Evolutionary conservation across 208 protist genomes (phyloP).

Genomic region (Sergeia podlipaevii): DNA sequence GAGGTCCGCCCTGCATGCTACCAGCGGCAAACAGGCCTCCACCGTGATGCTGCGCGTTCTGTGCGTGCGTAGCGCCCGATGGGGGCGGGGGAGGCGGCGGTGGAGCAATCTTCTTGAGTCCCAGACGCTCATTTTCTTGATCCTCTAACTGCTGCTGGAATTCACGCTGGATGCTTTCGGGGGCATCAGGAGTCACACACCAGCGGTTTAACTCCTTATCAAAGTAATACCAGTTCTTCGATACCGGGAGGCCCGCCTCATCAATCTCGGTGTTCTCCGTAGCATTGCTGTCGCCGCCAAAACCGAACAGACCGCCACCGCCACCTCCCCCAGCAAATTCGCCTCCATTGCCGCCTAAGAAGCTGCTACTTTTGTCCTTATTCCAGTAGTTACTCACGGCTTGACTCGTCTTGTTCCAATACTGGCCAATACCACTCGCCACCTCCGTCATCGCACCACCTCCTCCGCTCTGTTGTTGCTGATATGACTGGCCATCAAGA

Average conservation of each 20-base stretch:
- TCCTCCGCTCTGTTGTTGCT: conserved; percentile 4
- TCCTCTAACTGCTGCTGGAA: conserved; percentile 53
- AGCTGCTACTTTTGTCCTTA: background rate
- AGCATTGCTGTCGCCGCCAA: conserved; percentile 5
- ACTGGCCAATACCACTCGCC: background rate
- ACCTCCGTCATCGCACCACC: background rate
- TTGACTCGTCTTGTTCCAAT: conserved; percentile 7
- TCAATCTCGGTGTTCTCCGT: conserved; percentile 57
- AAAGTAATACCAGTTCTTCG: conserved; percentile 85
- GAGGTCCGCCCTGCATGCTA: background rate
- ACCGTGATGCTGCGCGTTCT: conserved; percentile 5
- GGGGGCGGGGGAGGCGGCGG: conserved; percentile 14
- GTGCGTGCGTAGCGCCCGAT: conserved; percentile 6
- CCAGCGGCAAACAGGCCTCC: background rate
- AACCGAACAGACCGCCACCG: conserved; percentile 1
- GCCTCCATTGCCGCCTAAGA: conserved; percentile 13
- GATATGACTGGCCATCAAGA: conserved; percentile 2
- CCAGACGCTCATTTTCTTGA: conserved; percentile 48
- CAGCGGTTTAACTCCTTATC: conserved; percentile 65
- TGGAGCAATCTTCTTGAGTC: conserved; percentile 27
- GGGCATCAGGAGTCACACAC: conserved; percentile 68
- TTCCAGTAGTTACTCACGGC: conserved; percentile 2
- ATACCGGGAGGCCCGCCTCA: conserved; percentile 75
- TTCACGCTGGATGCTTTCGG: conserved; percentile 58
- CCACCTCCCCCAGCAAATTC: conserved; percentile 10